Base-by-base conservation (phyloP, 768 basidiomycete genomes). In the Macrolepiota albuminosa region DNA sequence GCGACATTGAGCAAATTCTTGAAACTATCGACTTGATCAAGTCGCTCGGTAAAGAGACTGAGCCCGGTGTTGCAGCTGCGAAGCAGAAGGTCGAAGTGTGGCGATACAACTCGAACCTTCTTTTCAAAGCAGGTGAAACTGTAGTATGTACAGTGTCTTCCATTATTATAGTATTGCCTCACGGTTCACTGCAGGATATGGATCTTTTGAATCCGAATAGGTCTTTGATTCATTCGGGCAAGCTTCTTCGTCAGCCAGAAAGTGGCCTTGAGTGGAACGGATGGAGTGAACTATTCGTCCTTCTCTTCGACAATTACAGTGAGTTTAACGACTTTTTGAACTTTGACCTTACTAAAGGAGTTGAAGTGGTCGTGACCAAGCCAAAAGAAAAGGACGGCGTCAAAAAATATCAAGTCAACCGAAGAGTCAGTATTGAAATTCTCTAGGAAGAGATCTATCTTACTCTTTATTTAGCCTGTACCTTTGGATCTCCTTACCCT, bases 281-380 rank as follows among this genome's bases (percentile, higher is more conserved):
- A 45, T 96, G 93, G 92, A 87, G 85, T 47, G 95, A 98, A 71
- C 80, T 96, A 7, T 90, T 88, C 62, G 89, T 96, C 8, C 78
- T 98, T 56, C 76, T 99, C 3, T 97, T 99, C 66, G 97, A 99
- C 72, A 94, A 98, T 67, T 99, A 98, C 66, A 72, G 94, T 93
- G 60, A 72, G 91, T 42, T 18, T 2, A 1, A 29, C 9, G 13
- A 16, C 29, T 42, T 40, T 42, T 11, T 0, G 1, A 21, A 42
- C 6, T 29, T 13, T 14, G 6, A 42, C 6, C 6, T 11, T 42
- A 33, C 53, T 75, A 40, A 70, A 24, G 14, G 51, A 26, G n/a
- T 8, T 64, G 6, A 67, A 95, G 94, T 95, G 72, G 91, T 95
- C 37, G 84, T 94, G 82, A 93, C 93, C 13, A 95, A 95, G 70